Conservation (phyloP, 306 rosid genomes). For the Vigna radiata region DNA sequence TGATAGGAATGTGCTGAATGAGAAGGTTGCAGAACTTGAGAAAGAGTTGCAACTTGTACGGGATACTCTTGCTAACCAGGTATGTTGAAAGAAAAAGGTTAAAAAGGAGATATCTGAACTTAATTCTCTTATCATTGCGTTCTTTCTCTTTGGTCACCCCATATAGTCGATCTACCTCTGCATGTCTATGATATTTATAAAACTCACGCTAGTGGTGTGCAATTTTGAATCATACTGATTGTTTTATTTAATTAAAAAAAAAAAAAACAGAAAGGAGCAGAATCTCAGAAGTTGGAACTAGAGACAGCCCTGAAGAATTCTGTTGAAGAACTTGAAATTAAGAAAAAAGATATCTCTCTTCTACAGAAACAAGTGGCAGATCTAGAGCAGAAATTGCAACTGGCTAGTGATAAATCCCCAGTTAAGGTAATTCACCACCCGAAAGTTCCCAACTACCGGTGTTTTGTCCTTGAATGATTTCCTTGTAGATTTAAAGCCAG, state of each 20-base stretch:
- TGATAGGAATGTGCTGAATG: slow-evolving; percentile 64
- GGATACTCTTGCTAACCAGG: slow-evolving; percentile 64
- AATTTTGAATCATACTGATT: slow-evolving; percentile 1
- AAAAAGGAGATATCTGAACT: background rate
- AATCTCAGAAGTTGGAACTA: slow-evolving; percentile 62
- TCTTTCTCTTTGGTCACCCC: background rate
- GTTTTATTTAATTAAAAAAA: background rate
- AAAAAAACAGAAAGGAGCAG: slow-evolving; percentile 66
- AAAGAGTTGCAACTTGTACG: slow-evolving; percentile 70
- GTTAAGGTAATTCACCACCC: slow-evolving; percentile 62
- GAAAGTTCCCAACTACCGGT: slow-evolving; percentile 8
- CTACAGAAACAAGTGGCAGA: slow-evolving; percentile 73
- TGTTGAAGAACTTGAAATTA: slow-evolving; percentile 72
- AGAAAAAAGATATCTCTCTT: slow-evolving; percentile 63
- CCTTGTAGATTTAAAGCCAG: background rate
- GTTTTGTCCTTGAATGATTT: background rate
- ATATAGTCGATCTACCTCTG: background rate
- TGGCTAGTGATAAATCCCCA: slow-evolving; percentile 51
- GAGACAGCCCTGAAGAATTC: slow-evolving; percentile 69
- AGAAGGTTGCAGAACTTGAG: slow-evolving; percentile 67
- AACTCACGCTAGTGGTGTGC: background rate
- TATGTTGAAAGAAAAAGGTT: slow-evolving; percentile 14
- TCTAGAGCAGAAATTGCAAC: slow-evolving; percentile 74
- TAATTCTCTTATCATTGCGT: background rate
- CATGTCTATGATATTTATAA: slow-evolving; percentile 11